These are phyloP conservation scores for Scenedesmus sp. DNA, from an alignment of 163 green algal genomes.

Conservation along the genomic window DNA sequence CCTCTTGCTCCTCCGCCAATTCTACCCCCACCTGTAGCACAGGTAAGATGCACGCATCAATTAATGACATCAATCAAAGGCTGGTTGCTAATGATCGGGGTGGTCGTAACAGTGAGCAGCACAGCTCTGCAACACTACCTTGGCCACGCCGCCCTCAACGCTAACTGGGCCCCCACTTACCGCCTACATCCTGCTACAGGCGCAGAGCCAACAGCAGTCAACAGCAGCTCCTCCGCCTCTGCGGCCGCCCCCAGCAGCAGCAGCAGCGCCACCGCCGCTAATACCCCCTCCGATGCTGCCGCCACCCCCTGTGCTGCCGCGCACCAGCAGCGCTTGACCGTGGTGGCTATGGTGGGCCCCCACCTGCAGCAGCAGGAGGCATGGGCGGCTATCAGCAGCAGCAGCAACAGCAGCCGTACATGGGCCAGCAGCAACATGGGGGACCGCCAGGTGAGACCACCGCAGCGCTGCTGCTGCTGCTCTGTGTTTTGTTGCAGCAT, in stretches of 20 bases:
- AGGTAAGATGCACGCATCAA: background rate
- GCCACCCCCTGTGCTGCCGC: background rate
- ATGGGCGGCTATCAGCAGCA: background rate
- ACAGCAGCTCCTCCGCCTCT: background rate
- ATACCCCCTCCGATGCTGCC: background rate
- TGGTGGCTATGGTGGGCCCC: background rate
- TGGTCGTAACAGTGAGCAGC: background rate
- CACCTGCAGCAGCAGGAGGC: background rate
- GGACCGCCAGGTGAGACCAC: background rate
- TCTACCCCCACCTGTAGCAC: background rate
- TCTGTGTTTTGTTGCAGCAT: background rate
- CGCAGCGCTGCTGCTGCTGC: background rate
- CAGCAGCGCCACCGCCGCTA: slow-evolving; percentile 8
- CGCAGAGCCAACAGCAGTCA: background rate
- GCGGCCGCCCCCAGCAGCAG: slow-evolving; percentile 3
- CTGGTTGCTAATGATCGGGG: no score
- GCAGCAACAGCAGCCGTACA: slow-evolving; percentile 47
- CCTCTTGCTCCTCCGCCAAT: slow-evolving; percentile 29
- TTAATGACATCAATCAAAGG: no score
- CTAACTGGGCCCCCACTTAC: no score
- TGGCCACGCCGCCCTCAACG: no score
- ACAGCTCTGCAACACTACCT: background rate
- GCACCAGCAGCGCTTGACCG: background rate
- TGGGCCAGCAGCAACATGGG: background rate
- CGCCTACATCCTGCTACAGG: background rate